Conservation (phyloP, 2,329 filamentous ascomycete species). For the Fusarium continuum region DNA sequence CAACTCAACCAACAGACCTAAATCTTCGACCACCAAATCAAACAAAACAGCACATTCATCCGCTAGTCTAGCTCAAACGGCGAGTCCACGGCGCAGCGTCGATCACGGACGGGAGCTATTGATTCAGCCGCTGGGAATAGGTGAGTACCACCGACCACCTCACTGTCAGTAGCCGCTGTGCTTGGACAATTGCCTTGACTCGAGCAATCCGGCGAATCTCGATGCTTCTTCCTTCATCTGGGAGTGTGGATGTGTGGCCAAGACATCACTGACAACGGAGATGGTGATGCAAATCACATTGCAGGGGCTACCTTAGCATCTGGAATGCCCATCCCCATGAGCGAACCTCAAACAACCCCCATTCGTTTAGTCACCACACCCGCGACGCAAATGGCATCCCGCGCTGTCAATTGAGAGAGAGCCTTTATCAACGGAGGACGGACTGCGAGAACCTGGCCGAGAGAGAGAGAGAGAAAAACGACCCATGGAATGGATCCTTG, state of each 20-base stretch:
- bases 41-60: not conserved
- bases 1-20: not conserved
- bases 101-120: slow-evolving; percentile 15
- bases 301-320: not conserved
- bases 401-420: not conserved
- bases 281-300: slow-evolving; percentile 11
- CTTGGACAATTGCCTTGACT: not conserved
- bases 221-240: not conserved
- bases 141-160: no score
- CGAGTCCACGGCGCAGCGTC: slow-evolving; percentile 13
- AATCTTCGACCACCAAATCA: not conserved
- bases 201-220: not conserved
- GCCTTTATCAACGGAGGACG: slow-evolving; percentile 4
- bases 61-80: slow-evolving; percentile 3
- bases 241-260: not conserved
- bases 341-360: not conserved
- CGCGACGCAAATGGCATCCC: not conserved
- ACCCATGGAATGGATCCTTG: slow-evolving; percentile 26
- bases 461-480: slow-evolving; percentile 27
- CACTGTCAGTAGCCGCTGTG: slow-evolving; percentile 10
- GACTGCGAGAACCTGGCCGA: slow-evolving; percentile 19
- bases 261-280: not conserved
- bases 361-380: not conserved
- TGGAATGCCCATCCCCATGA: not conserved
- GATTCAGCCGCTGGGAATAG: slow-evolving; percentile 10